Percentiles rank a stretch among this genome's conserved stretches.
These are phyloP conservation scores for Pyronema domesticum DNA, from an alignment of 495 filamentous ascomycete genomes.

Conservation along the genomic window DNA sequence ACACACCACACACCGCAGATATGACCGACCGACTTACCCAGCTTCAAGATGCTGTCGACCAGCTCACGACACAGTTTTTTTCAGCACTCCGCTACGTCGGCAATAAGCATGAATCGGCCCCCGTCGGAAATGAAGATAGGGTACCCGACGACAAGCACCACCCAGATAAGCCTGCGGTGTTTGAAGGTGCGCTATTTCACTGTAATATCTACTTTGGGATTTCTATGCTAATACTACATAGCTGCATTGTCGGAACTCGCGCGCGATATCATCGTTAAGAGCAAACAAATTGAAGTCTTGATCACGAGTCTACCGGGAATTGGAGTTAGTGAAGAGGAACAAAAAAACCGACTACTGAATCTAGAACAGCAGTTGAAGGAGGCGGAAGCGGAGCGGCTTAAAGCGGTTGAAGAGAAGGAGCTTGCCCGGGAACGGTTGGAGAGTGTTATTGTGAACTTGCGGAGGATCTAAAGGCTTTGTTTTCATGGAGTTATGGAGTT, in stretches of 20 bases:
- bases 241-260: conserved; percentile 63
- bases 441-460: conserved; percentile 40
- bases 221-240: conserved; percentile 19
- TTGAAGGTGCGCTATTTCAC: not conserved
- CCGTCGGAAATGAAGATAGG: conserved; percentile 41
- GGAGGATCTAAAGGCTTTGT: conserved; percentile 28
- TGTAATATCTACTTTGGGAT: not conserved
- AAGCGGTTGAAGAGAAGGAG: conserved; percentile 55
- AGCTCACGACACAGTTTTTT: conserved; percentile 34
- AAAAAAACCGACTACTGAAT: conserved; percentile 53
- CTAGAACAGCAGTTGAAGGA: conserved; percentile 58
- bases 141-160: conserved; percentile 36
- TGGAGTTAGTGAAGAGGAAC: conserved; percentile 65
- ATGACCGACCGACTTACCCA: conserved; percentile 91
- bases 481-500: too few species aligned
- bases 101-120: conserved; percentile 58
- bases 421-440: conserved; percentile 50
- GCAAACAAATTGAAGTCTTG: conserved; percentile 83
- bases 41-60: conserved; percentile 84
- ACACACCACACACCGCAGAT: conserved; percentile 6
- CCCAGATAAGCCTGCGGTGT: not conserved
- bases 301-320: conserved; percentile 74
- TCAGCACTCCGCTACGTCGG: conserved; percentile 58
- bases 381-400: conserved; percentile 52
- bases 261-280: conserved; percentile 70